Percentiles rank a stretch among this genome's conserved stretches.
These are phyloP conservation scores for Arthrobotrys entomopaga DNA, from an alignment of 2,329 filamentous ascomycete genomes.

Conservation along the genomic window DNA sequence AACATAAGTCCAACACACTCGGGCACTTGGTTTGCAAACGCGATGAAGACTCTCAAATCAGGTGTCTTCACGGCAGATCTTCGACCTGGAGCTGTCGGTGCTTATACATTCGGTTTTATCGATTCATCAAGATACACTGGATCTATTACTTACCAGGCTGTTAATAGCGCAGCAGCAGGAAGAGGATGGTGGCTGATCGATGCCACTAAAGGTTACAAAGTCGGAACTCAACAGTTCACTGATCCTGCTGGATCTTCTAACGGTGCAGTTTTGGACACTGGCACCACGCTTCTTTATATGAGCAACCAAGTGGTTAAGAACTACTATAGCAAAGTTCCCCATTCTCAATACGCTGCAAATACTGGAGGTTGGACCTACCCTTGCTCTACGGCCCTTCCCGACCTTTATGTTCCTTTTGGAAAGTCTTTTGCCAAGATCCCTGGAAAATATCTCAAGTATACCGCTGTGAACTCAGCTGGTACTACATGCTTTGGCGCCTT, in stretches of 20 bases:
- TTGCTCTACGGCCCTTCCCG: slow-evolving; percentile 66
- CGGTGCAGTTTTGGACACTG: slow-evolving; percentile 67
- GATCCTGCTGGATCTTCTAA: slow-evolving; percentile 10
- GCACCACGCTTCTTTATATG: slow-evolving; percentile 74
- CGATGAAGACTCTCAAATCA: slow-evolving; percentile 69
- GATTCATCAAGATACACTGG: slow-evolving; percentile 73
- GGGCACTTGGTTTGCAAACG: slow-evolving; percentile 79
- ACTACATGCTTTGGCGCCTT: slow-evolving; percentile 74
- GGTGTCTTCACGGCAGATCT: slow-evolving; percentile 78
- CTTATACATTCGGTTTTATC: slow-evolving; percentile 79
- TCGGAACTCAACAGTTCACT: slow-evolving; percentile 19
- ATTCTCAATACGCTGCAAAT: slow-evolving; percentile 64
- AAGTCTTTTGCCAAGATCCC: slow-evolving; percentile 68
- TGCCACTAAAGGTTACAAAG: slow-evolving; percentile 33
- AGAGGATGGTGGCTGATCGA: slow-evolving; percentile 67
- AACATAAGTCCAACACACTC: slow-evolving; percentile 71
- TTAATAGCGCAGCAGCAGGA: slow-evolving; percentile 73
- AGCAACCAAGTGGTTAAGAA: slow-evolving; percentile 68
- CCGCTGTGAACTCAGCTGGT: slow-evolving; percentile 66
- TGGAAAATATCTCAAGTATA: slow-evolving; percentile 68
- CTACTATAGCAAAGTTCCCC: slow-evolving; percentile 70
- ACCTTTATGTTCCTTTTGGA: slow-evolving; percentile 70
- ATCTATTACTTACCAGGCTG: slow-evolving; percentile 70
- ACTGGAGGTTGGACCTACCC: slow-evolving; percentile 69
- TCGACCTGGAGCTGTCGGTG: slow-evolving; percentile 69